Percentiles rank a stretch among this genome's conserved stretches.
phyloP scores from a whole-genome alignment of 2,329 filamentous ascomycete species.

The Apiospora hydei region DNA sequence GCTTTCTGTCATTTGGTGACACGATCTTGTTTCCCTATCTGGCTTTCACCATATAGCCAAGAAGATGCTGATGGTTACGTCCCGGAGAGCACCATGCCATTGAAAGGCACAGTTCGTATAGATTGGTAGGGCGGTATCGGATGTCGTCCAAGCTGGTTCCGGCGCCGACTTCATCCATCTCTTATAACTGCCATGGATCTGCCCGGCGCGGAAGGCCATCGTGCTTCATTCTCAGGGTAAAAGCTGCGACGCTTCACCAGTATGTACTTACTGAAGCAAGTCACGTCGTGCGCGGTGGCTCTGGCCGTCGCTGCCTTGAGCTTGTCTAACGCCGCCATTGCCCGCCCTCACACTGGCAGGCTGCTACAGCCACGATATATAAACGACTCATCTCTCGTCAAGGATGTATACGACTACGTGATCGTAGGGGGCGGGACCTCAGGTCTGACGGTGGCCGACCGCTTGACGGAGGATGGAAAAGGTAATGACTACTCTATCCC shows the following conservation, averaged over 20 bases:
- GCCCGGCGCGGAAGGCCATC: neutral
- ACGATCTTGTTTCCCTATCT: neutral
- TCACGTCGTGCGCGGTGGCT: neutral
- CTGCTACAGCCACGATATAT: neutral
- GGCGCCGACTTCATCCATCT: neutral
- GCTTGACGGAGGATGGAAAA: constrained; percentile 30
- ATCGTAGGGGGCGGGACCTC: constrained; percentile 32
- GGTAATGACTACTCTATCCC: neutral
- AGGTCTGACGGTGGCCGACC: constrained; percentile 32
- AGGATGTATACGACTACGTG: constrained; percentile 33
- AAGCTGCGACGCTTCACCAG: neutral
- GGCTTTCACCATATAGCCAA: neutral
- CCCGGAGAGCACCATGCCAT: neutral
- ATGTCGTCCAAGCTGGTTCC: neutral
- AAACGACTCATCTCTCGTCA: neutral
- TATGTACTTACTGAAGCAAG: neutral
- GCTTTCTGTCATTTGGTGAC: neutral
- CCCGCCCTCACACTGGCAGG: neutral
- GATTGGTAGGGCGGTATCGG: neutral
- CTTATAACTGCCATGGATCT: neutral
- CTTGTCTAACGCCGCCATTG: neutral
- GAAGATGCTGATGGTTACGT: neutral
- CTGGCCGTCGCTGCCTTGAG: neutral
- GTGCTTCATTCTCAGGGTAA: neutral
- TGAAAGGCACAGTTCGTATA: neutral